phyloP scores from a whole-genome alignment of 768 basidiomycete species.

The Tricholoma furcatifolium region DNA sequence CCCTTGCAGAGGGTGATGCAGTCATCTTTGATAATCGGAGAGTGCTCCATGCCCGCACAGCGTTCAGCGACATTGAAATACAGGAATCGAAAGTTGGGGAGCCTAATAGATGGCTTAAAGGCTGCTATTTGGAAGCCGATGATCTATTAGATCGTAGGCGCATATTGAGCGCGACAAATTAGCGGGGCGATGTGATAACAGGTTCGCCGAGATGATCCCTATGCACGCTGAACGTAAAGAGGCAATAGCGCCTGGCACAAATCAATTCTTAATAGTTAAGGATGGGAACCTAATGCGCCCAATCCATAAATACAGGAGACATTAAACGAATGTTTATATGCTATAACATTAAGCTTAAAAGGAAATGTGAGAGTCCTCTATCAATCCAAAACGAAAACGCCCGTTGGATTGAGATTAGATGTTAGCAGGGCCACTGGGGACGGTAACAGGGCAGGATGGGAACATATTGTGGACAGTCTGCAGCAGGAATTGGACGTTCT shows the following conservation, averaged over 20 bases:
- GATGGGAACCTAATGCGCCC: no score
- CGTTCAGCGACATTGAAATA: conserved; percentile 52
- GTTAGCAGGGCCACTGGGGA: not conserved
- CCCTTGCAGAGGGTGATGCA: conserved; percentile 77
- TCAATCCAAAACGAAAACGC: no score
- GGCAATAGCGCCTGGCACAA: no score
- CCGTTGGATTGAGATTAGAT: not conserved
- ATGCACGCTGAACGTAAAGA: no score
- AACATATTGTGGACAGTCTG: not conserved
- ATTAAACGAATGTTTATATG: no score
- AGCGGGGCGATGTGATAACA: no score
- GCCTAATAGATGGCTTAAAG: conserved; percentile 85
- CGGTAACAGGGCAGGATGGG: not conserved
- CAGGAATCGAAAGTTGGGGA: conserved; percentile 39
- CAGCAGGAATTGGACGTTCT: conserved; percentile 1
- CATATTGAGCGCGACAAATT: conserved; percentile 36
- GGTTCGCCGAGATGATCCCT: no score
- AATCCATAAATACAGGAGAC: no score
- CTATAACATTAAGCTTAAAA: no score
- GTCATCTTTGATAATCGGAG: conserved; percentile 92
- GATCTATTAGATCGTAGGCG: conserved; percentile 59
- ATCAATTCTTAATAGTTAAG: no score
- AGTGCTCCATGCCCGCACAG: conserved; percentile 83
- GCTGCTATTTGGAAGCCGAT: conserved; percentile 76
- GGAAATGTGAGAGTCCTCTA: no score